A percentile compares a stretch with the other conserved stretches of the same genome.
phyloP scores from a whole-genome alignment of 2,329 filamentous ascomycete genomes.

The Intubia oerlemansii region DNA sequence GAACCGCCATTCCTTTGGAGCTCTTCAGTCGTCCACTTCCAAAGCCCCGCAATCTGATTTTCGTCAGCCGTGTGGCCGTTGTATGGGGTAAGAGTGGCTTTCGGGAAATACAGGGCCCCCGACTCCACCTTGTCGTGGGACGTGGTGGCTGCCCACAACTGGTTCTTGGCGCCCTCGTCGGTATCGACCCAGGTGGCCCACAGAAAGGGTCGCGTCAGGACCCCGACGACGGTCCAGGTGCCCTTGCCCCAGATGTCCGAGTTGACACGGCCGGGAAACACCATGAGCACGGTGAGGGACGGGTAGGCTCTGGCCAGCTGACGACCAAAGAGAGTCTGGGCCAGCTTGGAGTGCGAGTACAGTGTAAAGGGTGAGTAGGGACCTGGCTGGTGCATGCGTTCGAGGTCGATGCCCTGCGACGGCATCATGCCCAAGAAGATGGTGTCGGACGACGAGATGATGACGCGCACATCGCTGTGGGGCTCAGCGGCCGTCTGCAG shows the following conservation, averaged over 20 bases:
- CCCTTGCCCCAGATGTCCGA: conserved; percentile 1
- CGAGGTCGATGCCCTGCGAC: background rate
- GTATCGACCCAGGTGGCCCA: conserved; percentile 4
- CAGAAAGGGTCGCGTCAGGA: conserved; percentile 3
- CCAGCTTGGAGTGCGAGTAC: conserved; percentile 18
- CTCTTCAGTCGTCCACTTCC: conserved; percentile 17
- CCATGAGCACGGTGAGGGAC: conserved; percentile 9
- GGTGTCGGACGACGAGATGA: background rate
- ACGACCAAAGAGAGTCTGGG: conserved; percentile 13
- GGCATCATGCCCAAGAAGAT: background rate
- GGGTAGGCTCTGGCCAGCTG: conserved; percentile 12
- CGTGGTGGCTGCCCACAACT: conserved; percentile 19
- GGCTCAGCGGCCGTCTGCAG: too few species aligned
- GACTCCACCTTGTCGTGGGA: conserved; percentile 11
- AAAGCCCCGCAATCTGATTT: conserved; percentile 14
- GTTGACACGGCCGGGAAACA: conserved; percentile 2
- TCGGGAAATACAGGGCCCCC: conserved; percentile 15
- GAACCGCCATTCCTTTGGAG: conserved; percentile 2
- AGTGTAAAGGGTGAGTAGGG: conserved; percentile 13
- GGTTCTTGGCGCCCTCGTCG: conserved; percentile 16
- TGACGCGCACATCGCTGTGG: conserved; percentile 1
- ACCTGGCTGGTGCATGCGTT: conserved; percentile 6
- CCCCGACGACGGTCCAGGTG: background rate
- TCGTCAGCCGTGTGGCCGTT: conserved; percentile 10
- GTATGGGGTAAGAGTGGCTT: conserved; percentile 11